Base-by-base conservation (phyloP, 371 early-diverging fungal species). In the Coelomomyces lativittatus region DNA sequence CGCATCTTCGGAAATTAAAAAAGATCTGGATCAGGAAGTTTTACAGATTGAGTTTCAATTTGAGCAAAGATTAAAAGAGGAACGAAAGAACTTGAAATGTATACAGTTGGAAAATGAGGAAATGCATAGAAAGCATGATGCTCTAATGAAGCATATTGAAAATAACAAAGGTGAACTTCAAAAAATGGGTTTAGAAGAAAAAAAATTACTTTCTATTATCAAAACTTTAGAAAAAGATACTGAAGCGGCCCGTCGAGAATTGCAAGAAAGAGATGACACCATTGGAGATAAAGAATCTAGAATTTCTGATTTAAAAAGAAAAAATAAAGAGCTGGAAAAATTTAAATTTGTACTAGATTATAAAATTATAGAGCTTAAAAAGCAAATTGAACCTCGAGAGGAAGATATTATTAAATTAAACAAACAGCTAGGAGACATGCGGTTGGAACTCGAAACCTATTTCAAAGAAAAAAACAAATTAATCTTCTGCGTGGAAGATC, bases 281-380 rank as follows among this genome's bases (percentile, higher is more conserved):
- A 64, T 70, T 40, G 66, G 64, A 43, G 74, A 74, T 53, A 74
- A 74, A 47, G 74, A 74, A 41, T 61, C 61, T 50, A 60, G 69
- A 23, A 65, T 71, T 33, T 66, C 65, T 41, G 69, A 71, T 47
- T 45, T 70, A 17, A 68, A 74, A 47, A 74, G 71, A 52, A 70
- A 70, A 56, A 74, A 74, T 47, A 68, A 71, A 39, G 74, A 74
- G 57, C 61, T 74, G 15, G 74, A 74, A 46, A 74, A 74, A 50
- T 70, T 70, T 55, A 74, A 71, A 53, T 74, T 74, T 39, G 71
- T 74, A 12, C 59, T 74, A 19, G 74, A 74, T 55, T 74, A 71
- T 60, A 68, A 69, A 48, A 46, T 74, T 54, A 59, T 61, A 40
- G 74, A 74, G 55, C 56, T 74, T 21, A 66, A 64, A 49, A 56